phyloP scores from a whole-genome alignment of 257 asterid genomes.

The Henckelia pumila region DNA sequence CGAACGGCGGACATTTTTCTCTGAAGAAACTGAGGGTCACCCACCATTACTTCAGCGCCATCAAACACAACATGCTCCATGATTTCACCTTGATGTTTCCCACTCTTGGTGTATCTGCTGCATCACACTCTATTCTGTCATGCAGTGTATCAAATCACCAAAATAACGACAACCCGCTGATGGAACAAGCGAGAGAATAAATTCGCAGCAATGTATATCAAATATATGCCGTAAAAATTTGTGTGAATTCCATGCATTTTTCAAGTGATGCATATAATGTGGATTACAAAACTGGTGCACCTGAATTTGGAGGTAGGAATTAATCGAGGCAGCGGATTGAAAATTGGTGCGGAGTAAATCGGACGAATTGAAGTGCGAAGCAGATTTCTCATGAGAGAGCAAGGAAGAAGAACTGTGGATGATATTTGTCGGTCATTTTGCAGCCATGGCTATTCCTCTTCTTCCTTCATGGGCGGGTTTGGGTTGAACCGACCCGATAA shows the following conservation, averaged over 20 bases:
- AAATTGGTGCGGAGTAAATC: conserved; percentile 20
- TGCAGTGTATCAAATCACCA: neutral
- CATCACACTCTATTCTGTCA: conserved; percentile 30
- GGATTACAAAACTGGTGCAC: conserved; percentile 13
- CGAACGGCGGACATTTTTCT: conserved; percentile 57
- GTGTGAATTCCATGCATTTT: neutral
- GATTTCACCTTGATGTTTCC: conserved; percentile 28
- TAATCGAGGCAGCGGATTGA: conserved; percentile 27
- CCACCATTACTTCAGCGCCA: conserved; percentile 65
- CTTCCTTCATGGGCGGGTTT: no score
- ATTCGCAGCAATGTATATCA: neutral
- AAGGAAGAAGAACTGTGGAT: neutral
- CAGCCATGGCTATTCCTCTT: neutral
- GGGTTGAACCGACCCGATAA: no score
- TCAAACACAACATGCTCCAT: conserved; percentile 61
- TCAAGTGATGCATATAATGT: neutral
- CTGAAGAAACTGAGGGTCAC: conserved; percentile 46
- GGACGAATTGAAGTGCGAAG: conserved; percentile 30
- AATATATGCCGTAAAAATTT: conserved; percentile 15
- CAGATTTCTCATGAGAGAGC: conserved; percentile 34
- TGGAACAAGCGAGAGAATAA: neutral
- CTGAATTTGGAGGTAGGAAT: conserved; percentile 26
- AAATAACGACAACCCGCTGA: conserved; percentile 23
- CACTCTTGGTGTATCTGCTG: conserved; percentile 33
- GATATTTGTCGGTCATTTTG: neutral